These are phyloP conservation scores for Pholiota microspora DNA, from an alignment of 768 basidiomycete species.

Conservation along the genomic window DNA sequence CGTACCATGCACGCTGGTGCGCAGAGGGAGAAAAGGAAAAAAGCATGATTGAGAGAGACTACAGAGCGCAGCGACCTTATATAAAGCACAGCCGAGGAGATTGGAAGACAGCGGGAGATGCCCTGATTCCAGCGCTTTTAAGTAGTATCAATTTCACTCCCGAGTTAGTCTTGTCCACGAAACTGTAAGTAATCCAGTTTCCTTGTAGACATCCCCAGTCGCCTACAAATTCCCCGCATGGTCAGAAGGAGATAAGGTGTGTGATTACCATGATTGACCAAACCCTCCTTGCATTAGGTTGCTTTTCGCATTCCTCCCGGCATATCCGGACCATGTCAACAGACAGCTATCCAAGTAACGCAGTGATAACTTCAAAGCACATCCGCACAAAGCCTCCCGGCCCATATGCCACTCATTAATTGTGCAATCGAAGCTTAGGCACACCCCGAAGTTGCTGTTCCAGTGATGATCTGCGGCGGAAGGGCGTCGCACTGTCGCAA, in stretches of 20 bases:
- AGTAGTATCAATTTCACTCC: constrained; percentile 18
- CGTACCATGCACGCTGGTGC: constrained; percentile 41
- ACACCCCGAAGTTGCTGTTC: constrained; percentile 22
- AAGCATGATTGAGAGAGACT: constrained; percentile 29
- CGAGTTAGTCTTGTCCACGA: constrained; percentile 28
- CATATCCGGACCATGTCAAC: constrained; percentile 1
- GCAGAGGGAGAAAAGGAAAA: constrained; percentile 34
- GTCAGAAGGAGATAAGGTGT: neutral
- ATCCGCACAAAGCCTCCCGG: constrained; percentile 8
- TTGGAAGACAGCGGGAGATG: constrained; percentile 23
- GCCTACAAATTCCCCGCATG: neutral
- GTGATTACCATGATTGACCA: neutral
- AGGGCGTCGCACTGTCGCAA: constrained; percentile 23
- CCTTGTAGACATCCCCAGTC: neutral
- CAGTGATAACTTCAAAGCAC: constrained; percentile 12
- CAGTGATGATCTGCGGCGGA: constrained; percentile 33
- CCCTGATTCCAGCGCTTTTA: constrained; percentile 24
- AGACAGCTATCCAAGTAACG: constrained; percentile 12
- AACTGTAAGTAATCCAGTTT: constrained; percentile 15
- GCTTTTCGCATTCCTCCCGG: neutral
- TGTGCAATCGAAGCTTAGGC: constrained; percentile 29
- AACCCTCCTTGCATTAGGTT: neutral
- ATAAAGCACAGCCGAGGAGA: constrained; percentile 26
- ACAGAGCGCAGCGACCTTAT: constrained; percentile 19
- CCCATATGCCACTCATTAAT: constrained; percentile 23